These are phyloP conservation scores for Boletus vinaceobasis DNA, from an alignment of 768 basidiomycete genomes.

Conservation along the genomic window DNA sequence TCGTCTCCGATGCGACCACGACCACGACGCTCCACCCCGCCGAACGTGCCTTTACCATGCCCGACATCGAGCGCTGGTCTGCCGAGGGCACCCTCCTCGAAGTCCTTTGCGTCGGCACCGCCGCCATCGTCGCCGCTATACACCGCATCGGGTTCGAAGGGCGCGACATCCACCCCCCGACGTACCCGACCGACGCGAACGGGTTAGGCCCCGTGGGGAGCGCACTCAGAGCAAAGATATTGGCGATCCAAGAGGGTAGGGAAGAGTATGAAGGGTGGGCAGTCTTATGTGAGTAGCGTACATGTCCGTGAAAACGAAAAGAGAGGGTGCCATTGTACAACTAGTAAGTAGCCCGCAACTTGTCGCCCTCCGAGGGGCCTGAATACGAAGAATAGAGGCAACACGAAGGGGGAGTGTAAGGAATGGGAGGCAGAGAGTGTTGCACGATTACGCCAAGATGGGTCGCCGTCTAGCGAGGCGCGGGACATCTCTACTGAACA, in stretches of 20 bases:
- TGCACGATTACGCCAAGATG: too few species aligned
- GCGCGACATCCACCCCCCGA: conserved; percentile 60
- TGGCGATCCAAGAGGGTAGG: conserved; percentile 72
- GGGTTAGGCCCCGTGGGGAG: conserved; percentile 58
- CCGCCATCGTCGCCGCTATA: conserved; percentile 71
- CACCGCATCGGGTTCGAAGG: conserved; percentile 72
- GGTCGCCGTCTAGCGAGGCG: too few species aligned
- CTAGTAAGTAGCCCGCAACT: too few species aligned
- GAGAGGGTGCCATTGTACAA: too few species aligned
- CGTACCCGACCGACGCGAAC: conserved; percentile 35
- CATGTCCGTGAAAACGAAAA: neutral
- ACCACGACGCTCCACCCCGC: conserved; percentile 37
- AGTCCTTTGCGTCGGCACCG: conserved; percentile 83
- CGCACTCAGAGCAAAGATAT: conserved; percentile 67
- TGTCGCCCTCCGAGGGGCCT: too few species aligned
- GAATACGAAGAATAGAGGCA: too few species aligned
- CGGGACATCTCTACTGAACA: too few species aligned
- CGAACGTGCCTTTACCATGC: conserved; percentile 62
- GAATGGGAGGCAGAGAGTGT: too few species aligned
- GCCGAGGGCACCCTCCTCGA: conserved; percentile 69
- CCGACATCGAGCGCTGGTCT: conserved; percentile 53
- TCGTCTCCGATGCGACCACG: neutral
- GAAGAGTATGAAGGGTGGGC: conserved; percentile 64
- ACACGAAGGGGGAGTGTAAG: neutral
- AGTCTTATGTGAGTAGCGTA: conserved; percentile 31